These are phyloP conservation scores for Penicillium hesseltinei DNA, from an alignment of 2,329 filamentous ascomycete species.

Conservation along the genomic window DNA sequence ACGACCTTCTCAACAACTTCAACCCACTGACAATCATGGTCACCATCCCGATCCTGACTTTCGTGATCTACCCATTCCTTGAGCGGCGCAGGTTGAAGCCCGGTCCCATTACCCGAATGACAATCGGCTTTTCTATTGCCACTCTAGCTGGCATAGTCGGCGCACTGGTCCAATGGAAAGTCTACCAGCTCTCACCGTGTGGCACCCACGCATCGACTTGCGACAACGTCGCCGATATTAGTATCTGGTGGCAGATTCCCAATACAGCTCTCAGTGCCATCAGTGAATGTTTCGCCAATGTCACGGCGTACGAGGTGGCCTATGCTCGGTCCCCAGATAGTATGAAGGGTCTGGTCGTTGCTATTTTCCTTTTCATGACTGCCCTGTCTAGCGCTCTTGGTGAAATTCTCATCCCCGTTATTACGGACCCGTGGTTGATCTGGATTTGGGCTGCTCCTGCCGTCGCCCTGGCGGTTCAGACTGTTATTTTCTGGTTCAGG, in stretches of 20 bases:
- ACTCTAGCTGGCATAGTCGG: not conserved
- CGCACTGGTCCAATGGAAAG: slow-evolving; percentile 15
- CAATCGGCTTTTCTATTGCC: not conserved
- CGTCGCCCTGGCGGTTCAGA: slow-evolving; percentile 50
- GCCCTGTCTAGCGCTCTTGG: slow-evolving; percentile 43
- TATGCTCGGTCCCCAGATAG: slow-evolving; percentile 44
- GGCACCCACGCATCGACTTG: slow-evolving; percentile 43
- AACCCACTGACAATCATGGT: slow-evolving; percentile 51
- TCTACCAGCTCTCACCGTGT: slow-evolving; percentile 50
- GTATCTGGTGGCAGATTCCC: slow-evolving; percentile 46
- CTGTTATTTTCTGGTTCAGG: slow-evolving; percentile 49
- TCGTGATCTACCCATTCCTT: slow-evolving; percentile 46
- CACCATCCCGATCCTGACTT: slow-evolving; percentile 49
- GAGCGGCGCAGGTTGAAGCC: not conserved
- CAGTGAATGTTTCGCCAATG: slow-evolving; percentile 44
- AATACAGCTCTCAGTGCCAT: slow-evolving; percentile 39
- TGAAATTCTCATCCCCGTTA: slow-evolving; percentile 46
- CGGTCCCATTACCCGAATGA: not conserved
- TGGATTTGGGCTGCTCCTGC: slow-evolving; percentile 52
- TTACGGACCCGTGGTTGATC: slow-evolving; percentile 49
- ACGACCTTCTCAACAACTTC: slow-evolving; percentile 40
- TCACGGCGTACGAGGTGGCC: slow-evolving; percentile 48
- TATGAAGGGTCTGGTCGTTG: slow-evolving; percentile 46
- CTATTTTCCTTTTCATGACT: slow-evolving; percentile 44
- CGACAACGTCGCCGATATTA: slow-evolving; percentile 39